Evolutionary conservation across 768 basidiomycete species (phyloP), one percentile per base, ranked within the genome.

Genomic region (Stropharia rugosoannulata): DNA sequence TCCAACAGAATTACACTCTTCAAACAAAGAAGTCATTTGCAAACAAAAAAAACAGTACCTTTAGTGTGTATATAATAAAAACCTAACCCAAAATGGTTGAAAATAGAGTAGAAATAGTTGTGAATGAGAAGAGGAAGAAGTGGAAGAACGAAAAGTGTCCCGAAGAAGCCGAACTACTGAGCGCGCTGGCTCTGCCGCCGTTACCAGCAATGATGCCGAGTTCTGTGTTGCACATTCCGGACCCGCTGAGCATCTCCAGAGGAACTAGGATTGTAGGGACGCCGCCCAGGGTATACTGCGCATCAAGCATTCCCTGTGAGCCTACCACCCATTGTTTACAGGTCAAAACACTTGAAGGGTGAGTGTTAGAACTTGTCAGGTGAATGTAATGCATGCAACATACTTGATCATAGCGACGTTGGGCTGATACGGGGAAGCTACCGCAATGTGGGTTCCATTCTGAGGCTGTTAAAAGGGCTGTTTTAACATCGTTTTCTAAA

Each of bases 301-400:
- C 79, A 22, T 81, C 75, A 48, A 93, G 62, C 36, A 76, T 82
- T 39, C 87, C 86, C 44, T 78, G 74, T 40, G 87, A 83, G 27
- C 87, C 90, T 7, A 89, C 83, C 16, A 77, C 81, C 76, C 82
- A 86, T 67, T 89, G 85, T 37, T 70, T 67, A 68, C 90, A 92
- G 2, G 80, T 81, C 18, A 90, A 64, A 51, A 90, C 73, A 59
- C 87, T 88, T 57, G 12, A 41, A 41, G 44, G 27, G 38, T 29
- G 10, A 38, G 16, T 35, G 22, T 22, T 22, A 22, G 22, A 22
- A 22, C 4, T 22, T 36, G 18, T 44, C 27, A 38, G n/a, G 25
- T 16, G 35, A 45, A 49, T 16, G 36, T 4, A 41, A 16, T 39
- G 40, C 29, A 13, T 10, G n/a, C 47, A 9, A 70, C 84, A 54